A percentile compares a stretch with the other conserved stretches of the same genome.
Evolutionary conservation across 257 asterid genomes (phyloP).

Genomic region (Galeopsis tetrahit): DNA sequence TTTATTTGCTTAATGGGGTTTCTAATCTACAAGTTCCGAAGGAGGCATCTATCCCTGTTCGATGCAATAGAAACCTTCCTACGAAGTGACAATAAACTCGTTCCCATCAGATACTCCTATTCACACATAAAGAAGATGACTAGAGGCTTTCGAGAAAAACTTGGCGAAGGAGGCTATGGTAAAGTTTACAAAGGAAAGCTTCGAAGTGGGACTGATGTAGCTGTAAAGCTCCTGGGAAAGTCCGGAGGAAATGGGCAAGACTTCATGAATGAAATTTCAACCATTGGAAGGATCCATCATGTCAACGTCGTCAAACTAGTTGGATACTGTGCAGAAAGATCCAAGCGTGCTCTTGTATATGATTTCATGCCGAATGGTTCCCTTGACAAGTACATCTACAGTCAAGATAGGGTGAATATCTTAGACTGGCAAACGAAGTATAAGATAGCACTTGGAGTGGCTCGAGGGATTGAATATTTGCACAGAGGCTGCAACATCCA

Average conservation of each 20-base stretch:
- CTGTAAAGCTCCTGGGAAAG: slow-evolving; percentile 41
- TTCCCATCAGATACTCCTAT: slow-evolving; percentile 45
- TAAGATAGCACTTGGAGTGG: slow-evolving; percentile 35
- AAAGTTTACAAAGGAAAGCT: slow-evolving; percentile 49
- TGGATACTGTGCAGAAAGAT: too few relatives aligned
- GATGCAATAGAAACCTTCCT: slow-evolving; percentile 32
- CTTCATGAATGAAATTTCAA: slow-evolving; percentile 46
- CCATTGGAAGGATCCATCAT: background rate
- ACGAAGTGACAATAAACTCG: slow-evolving; percentile 29
- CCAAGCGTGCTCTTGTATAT: too few relatives aligned
- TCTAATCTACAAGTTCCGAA: slow-evolving; percentile 27
- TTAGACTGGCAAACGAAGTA: too few relatives aligned
- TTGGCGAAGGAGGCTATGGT: slow-evolving; percentile 48
- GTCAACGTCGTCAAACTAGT: too few relatives aligned
- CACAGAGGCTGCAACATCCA: slow-evolving; percentile 41
- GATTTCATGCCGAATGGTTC: slow-evolving; percentile 25
- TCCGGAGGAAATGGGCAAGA: slow-evolving; percentile 34
- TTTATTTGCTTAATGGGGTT: background rate
- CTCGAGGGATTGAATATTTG: slow-evolving; percentile 43
- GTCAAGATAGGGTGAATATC: background rate
- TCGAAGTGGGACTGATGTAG: slow-evolving; percentile 43
- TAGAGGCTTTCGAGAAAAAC: slow-evolving; percentile 32
- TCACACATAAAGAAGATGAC: slow-evolving; percentile 42
- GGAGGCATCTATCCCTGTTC: slow-evolving; percentile 38
- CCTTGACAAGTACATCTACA: slow-evolving; percentile 22